A percentile compares a stretch with the other conserved stretches of the same genome.
These are phyloP conservation scores for Dictyostelium brefeldianum DNA, from an alignment of 78 protist species.

Conservation along the genomic window DNA sequence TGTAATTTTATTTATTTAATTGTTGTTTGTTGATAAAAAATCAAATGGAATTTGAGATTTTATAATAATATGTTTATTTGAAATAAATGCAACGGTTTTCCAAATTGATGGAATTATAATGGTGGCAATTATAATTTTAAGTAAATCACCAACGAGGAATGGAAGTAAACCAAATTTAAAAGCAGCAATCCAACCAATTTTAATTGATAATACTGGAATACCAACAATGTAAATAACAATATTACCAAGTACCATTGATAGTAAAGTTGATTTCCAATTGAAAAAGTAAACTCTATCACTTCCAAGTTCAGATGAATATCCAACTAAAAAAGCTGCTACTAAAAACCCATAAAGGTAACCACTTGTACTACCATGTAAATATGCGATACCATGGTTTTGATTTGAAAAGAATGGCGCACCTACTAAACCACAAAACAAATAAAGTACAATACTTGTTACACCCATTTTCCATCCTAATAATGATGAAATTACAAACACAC, in stretches of 20 bases:
- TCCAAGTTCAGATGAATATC: constrained; percentile 35
- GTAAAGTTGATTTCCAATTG: constrained; percentile 35
- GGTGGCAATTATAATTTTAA: constrained; percentile 43
- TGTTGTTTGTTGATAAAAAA: not conserved
- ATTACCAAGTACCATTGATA: constrained; percentile 36
- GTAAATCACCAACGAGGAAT: constrained; percentile 34
- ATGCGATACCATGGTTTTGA: not conserved
- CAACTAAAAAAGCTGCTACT: constrained; percentile 38
- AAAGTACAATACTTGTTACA: not conserved
- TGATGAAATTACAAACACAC: constrained; percentile 40
- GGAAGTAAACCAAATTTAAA: constrained; percentile 28
- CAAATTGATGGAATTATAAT: constrained; percentile 36
- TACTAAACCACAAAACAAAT: constrained; percentile 31
- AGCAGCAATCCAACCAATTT: not conserved
- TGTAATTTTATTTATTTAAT: too few relatives aligned
- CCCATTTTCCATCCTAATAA: constrained; percentile 74
- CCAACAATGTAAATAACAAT: constrained; percentile 46
- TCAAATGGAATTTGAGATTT: not conserved
- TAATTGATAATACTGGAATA: constrained; percentile 32
- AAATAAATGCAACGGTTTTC: constrained; percentile 36
- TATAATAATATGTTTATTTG: constrained; percentile 11
- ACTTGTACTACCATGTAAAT: constrained; percentile 28
- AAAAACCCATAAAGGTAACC: constrained; percentile 60
- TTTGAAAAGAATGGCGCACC: constrained; percentile 61
- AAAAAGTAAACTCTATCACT: constrained; percentile 43